Conservation (phyloP, 1,139 yeast genomes). For the Yamadazyma buinensis region DNA sequence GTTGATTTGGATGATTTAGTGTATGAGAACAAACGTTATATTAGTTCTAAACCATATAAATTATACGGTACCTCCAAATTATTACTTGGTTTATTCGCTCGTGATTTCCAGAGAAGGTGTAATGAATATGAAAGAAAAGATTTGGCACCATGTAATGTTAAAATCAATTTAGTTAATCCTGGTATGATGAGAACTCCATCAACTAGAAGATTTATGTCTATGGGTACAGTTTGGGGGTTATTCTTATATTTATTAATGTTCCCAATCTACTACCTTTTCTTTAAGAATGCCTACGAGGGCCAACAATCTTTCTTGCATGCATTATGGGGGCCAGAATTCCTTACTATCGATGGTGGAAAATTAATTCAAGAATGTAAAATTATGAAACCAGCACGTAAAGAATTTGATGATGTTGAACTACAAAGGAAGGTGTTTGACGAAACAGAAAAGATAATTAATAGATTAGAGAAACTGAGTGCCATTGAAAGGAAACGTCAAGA, state of each 20-base stretch:
- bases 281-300: conserved; percentile 74
- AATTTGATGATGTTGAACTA: conserved; percentile 56
- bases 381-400: conserved; percentile 57
- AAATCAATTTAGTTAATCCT: conserved; percentile 81
- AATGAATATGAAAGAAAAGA: conserved; percentile 58
- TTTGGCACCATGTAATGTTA: conserved; percentile 62
- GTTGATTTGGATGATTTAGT: conserved; percentile 65
- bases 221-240: conserved; percentile 75
- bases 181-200: conserved; percentile 89
- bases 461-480: conserved; percentile 69
- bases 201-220: conserved; percentile 70
- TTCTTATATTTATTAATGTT: conserved; percentile 62
- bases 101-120: conserved; percentile 68
- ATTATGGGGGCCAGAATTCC: conserved; percentile 65
- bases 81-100: conserved; percentile 66
- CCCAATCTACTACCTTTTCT: conserved; percentile 79
- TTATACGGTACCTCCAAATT: conserved; percentile 82
- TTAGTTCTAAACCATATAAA: conserved; percentile 61
- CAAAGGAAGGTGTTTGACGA: conserved; percentile 60
- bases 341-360: conserved; percentile 58
- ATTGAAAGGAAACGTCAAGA: conserved; percentile 48
- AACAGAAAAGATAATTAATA: conserved; percentile 55
- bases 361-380: conserved; percentile 70
- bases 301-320: conserved; percentile 76
- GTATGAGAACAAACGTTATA: conserved; percentile 61